Conservation (phyloP, 176 grass and related monocot species). For the Carex littledalei region DNA sequence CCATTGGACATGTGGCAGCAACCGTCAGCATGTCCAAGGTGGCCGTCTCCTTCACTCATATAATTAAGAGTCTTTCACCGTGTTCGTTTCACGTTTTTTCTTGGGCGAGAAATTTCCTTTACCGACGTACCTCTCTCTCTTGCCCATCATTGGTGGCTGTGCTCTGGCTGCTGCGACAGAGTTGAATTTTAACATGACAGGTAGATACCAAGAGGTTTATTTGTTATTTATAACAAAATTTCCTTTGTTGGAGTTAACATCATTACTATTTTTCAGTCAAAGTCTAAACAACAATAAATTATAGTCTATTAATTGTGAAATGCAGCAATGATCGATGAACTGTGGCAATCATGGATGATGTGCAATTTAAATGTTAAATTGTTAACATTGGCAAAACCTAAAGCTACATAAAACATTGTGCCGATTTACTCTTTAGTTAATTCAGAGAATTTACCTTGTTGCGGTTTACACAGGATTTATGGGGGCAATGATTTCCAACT, state of each 20-base stretch:
- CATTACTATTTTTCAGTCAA: neutral
- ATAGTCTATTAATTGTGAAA: neutral
- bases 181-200: conserved; percentile 95
- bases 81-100: conserved; percentile 71
- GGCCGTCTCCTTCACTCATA: conserved; percentile 85
- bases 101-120: conserved; percentile 63
- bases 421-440: too few species aligned
- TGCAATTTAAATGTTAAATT: neutral
- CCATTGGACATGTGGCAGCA: conserved; percentile 86
- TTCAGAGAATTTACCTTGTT: neutral
- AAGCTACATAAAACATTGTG: neutral
- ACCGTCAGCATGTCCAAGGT: conserved; percentile 96
- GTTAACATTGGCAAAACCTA: neutral
- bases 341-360: neutral
- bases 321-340: neutral
- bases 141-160: conserved; percentile 91
- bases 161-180: conserved; percentile 75
- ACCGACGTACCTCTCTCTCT: conserved; percentile 68
- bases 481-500: conserved; percentile 96
- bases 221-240: neutral
- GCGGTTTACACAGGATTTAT: conserved; percentile 58
- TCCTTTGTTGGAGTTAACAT: neutral
- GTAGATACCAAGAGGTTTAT: conserved; percentile 21
- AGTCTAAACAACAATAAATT: neutral
- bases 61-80: conserved; percentile 94